Conservation (phyloP, 2,329 filamentous ascomycete genomes). For the Aspergillus fischeri region DNA sequence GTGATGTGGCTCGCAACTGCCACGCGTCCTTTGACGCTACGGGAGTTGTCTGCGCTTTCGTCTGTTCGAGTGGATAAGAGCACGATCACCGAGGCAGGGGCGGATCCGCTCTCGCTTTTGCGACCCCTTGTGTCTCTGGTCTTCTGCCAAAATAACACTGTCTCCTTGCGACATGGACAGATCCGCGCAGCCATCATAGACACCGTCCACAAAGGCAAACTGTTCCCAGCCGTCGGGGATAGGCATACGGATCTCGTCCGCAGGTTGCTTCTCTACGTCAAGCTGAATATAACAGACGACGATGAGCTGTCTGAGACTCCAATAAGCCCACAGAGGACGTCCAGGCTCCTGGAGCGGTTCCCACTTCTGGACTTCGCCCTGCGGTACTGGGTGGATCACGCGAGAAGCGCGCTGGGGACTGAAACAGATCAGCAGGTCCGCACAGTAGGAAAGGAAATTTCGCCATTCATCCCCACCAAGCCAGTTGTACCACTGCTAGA, state of each 20-base stretch:
- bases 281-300: constrained; percentile 23
- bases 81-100: constrained; percentile 21
- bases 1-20: constrained; percentile 37
- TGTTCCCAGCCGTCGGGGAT: constrained; percentile 29
- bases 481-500: constrained; percentile 46
- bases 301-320: constrained; percentile 29
- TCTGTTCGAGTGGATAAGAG: constrained; percentile 30
- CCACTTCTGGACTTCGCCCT: constrained; percentile 45
- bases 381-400: constrained; percentile 47
- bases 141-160: constrained; percentile 30
- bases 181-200: constrained; percentile 31
- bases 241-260: constrained; percentile 30
- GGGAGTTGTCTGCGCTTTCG: constrained; percentile 29
- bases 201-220: constrained; percentile 27
- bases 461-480: constrained; percentile 45
- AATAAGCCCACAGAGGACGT: constrained; percentile 24
- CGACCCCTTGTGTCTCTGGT: constrained; percentile 31
- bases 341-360: constrained; percentile 30
- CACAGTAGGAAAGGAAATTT: constrained; percentile 44
- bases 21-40: constrained; percentile 30
- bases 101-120: constrained; percentile 24
- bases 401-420: constrained; percentile 41
- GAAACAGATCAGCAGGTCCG: constrained; percentile 32
- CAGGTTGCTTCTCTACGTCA: constrained; percentile 34
- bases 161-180: constrained; percentile 34